These are phyloP conservation scores for Trypanosomatidae sp. DNA, from an alignment of 208 protist species.

Conservation along the genomic window DNA sequence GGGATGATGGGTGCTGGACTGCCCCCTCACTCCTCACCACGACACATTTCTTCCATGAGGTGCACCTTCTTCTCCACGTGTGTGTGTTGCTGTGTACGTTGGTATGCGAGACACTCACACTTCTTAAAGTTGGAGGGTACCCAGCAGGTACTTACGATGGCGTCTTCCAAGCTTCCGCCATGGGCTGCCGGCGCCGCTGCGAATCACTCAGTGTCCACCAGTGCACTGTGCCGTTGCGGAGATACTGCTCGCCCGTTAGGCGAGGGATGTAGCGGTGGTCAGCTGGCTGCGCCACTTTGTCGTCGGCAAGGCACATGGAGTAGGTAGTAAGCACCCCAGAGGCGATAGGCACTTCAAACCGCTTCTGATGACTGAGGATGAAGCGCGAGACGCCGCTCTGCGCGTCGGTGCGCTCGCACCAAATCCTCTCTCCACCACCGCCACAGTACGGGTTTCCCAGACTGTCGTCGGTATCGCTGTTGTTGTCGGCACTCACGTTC, in stretches of 20 bases:
- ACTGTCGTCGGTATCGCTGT: neutral
- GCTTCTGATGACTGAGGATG: neutral
- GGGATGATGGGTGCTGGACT: neutral
- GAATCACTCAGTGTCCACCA: constrained; percentile 28
- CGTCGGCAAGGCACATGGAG: neutral
- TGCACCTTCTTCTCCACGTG: neutral
- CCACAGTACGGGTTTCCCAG: neutral
- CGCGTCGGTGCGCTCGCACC: neutral
- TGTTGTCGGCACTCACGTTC: neutral
- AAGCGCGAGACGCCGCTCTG: constrained; percentile 2
- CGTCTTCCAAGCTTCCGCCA: constrained; percentile 8
- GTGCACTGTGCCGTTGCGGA: constrained; percentile 24
- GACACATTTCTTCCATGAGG: neutral
- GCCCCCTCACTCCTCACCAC: neutral
- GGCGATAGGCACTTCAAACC: constrained; percentile 11
- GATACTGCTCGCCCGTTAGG: neutral
- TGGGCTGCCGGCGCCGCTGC: constrained; percentile 18
- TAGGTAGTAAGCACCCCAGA: constrained; percentile 16
- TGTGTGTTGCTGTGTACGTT: neutral
- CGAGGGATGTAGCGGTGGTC: neutral
- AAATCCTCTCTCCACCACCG: neutral
- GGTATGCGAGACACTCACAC: neutral
- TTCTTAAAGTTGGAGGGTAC: neutral
- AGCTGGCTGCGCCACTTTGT: neutral
- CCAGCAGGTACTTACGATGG: neutral